Evolutionary conservation across 1,139 yeast genomes (phyloP), one percentile per base, ranked within the genome.

Genomic region (Diutina siamensis): DNA sequence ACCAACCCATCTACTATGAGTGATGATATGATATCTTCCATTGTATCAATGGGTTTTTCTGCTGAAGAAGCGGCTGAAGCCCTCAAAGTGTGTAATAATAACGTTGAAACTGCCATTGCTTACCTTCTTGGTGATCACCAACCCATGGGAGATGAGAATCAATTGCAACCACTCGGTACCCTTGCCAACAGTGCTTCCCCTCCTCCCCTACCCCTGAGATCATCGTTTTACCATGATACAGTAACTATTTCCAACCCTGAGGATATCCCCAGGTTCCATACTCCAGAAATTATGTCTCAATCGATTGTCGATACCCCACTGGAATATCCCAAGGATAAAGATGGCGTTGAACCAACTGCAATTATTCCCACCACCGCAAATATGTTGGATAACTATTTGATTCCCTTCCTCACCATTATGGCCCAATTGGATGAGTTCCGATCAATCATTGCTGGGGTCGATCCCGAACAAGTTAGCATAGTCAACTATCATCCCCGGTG

Each of bases 11-110:
- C 28, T 8, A 18, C 38, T 22, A 35, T 35, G 40, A 35, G 15
- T n/a, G 28, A 38, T 25, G 42, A 38, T 20, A 25, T 12, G 19
- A 38, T 38, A 20, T 21, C 31, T n/a, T 25, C 32, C 20, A 25
- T 80, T 49, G 61, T 65, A 45, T 83, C 75, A 47, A 80, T 81
- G 87, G 88, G 87, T 31, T 74, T 80, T 57, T 57, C 71, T 48
- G 63, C 60, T 4, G 74, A 67, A 25, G 66, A 67, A 49, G 72
- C 79, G 0, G 51, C 50, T 8, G 60, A 57, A 22, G 80, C 80
- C 0, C 61, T 75, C 44, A 48, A 59, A 47, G 57, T 57, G 27
- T 55, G 76, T 19, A 63, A 68, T 46, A 67, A 74, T 50, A 71
- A 79, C 52, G 64, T 78, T n/a, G 71, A 71, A 44, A 63, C 64